phyloP scores from a whole-genome alignment of 257 asterid species.

The Solanum sejunctum region DNA sequence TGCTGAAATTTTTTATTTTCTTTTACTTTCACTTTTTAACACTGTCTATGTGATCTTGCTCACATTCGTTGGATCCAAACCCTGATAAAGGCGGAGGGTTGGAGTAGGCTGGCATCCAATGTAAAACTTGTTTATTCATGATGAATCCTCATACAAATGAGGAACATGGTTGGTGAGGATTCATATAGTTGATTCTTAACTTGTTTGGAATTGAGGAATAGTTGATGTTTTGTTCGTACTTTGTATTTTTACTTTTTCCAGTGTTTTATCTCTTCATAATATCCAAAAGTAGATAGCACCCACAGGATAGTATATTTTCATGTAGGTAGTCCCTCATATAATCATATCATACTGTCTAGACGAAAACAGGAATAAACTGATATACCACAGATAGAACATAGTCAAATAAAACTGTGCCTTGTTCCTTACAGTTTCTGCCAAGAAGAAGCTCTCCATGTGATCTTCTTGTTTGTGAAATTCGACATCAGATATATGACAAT shows the following conservation, averaged over 20 bases:
- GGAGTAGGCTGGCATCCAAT: background rate
- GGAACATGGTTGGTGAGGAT: background rate
- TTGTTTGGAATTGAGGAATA: background rate
- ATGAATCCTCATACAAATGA: background rate
- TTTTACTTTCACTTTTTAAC: background rate
- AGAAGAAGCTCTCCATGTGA: constrained; percentile 98
- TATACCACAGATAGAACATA: background rate
- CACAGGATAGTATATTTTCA: background rate
- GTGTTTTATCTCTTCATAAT: background rate
- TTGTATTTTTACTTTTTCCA: background rate
- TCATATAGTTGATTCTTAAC: background rate
- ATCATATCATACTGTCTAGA: background rate
- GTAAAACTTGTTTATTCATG: background rate
- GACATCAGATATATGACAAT: constrained; percentile 96
- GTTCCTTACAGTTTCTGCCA: constrained; percentile 86
- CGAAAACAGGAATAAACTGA: background rate
- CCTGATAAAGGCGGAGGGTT: background rate
- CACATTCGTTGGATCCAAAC: background rate
- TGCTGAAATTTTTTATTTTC: background rate
- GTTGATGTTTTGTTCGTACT: background rate
- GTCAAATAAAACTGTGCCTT: background rate
- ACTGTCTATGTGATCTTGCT: background rate
- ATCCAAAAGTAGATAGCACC: background rate
- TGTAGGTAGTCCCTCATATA: background rate
- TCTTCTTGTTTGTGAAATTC: constrained; percentile 92